phyloP scores from a whole-genome alignment of 345 rosid species.

The Zanthoxylum bungeanum region DNA sequence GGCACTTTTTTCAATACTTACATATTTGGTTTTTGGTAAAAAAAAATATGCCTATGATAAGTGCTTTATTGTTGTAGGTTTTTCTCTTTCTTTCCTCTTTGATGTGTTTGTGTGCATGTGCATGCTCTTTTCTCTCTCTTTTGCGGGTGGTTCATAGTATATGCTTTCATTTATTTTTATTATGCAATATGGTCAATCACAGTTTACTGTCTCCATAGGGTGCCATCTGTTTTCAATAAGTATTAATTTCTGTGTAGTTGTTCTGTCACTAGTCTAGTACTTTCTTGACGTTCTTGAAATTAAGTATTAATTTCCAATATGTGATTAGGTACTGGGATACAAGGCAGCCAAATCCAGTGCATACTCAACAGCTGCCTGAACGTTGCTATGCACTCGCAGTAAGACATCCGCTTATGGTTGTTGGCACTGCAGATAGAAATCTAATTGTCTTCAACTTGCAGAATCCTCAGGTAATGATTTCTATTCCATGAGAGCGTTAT shows the following conservation, averaged over 20 bases:
- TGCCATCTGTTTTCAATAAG: background rate
- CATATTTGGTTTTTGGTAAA: background rate
- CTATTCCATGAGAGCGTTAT: background rate
- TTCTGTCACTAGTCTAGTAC: background rate
- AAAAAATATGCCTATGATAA: background rate
- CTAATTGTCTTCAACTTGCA: slow-evolving; percentile 77
- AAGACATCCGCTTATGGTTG: slow-evolving; percentile 91
- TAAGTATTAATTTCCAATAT: background rate
- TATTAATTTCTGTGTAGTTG: background rate
- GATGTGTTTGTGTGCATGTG: background rate
- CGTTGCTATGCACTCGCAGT: slow-evolving; percentile 86
- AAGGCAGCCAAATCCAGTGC: slow-evolving; percentile 84
- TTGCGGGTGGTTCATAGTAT: background rate
- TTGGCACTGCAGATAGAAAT: slow-evolving; percentile 96
- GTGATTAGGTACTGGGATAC: slow-evolving; percentile 83
- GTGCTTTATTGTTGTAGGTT: background rate
- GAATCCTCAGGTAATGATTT: slow-evolving; percentile 75
- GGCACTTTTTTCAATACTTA: background rate
- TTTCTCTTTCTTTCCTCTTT: background rate
- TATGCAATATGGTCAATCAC: background rate
- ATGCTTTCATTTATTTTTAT: background rate
- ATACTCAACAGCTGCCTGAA: slow-evolving; percentile 93
- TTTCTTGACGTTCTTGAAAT: background rate
- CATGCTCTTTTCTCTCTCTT: background rate
- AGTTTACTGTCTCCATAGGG: background rate